phyloP scores from a whole-genome alignment of 441 rosid genomes.

The Brassica hybrid region DNA sequence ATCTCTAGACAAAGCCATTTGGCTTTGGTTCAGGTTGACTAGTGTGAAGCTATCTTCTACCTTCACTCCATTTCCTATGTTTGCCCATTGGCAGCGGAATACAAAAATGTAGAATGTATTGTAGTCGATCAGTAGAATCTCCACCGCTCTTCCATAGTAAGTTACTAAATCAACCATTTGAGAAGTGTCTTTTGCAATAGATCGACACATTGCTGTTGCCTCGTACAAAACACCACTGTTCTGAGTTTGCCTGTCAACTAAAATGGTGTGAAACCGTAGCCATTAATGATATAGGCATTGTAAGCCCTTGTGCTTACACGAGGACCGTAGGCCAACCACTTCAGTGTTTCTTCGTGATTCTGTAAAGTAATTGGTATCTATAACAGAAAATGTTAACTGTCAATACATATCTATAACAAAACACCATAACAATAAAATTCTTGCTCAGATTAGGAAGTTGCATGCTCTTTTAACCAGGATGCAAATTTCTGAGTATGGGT shows the following conservation, averaged over 20 bases:
- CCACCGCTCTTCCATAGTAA: conserved; percentile 10
- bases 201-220: neutral
- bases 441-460: too few species aligned
- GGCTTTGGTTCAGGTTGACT: neutral
- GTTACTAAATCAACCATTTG: too few species aligned
- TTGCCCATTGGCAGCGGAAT: too few species aligned
- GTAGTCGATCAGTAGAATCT: neutral
- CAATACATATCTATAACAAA: too few species aligned
- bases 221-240: neutral
- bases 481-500: neutral
- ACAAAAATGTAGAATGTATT: too few species aligned
- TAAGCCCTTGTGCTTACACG: neutral
- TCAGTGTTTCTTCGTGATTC: neutral
- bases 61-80: too few species aligned
- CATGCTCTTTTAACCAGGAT: neutral
- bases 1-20: too few species aligned
- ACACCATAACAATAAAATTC: too few species aligned
- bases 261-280: neutral
- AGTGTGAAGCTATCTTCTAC: too few species aligned
- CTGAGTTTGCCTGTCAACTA: neutral
- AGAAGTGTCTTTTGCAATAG: neutral
- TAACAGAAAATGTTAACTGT: too few species aligned
- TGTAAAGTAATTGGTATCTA: too few species aligned
- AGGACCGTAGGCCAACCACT: neutral
- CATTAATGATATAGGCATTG: neutral